Percentiles rank a stretch among this genome's conserved stretches.
phyloP scores from a whole-genome alignment of 2,329 filamentous ascomycete species.

The Rhynchosporium graminicola region DNA sequence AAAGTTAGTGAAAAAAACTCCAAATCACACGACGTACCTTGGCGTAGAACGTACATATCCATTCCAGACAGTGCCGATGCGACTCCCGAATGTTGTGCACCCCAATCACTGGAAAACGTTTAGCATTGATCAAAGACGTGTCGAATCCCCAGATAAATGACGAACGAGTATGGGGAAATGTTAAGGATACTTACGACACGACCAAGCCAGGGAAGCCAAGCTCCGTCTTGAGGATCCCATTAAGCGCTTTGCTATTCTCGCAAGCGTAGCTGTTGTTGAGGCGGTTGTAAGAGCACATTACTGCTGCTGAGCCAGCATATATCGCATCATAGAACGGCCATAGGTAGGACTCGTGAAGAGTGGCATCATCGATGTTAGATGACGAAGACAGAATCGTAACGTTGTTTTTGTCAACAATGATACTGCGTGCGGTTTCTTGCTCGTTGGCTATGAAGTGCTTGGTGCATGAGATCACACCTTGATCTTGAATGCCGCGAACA shows the following conservation, averaged over 20 bases:
- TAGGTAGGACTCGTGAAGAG: constrained; percentile 74
- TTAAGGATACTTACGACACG: constrained; percentile 52
- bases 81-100: constrained; percentile 79
- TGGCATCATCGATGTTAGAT: constrained; percentile 75
- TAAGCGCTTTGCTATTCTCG: constrained; percentile 75
- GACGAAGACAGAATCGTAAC: constrained; percentile 44
- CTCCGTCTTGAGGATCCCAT: constrained; percentile 80
- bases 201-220: constrained; percentile 84
- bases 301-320: constrained; percentile 70
- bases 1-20: neutral
- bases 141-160: too few species aligned
- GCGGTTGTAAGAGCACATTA: constrained; percentile 83
- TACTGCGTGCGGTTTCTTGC: constrained; percentile 55
- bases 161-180: neutral
- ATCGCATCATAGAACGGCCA: constrained; percentile 88
- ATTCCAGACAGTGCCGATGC: constrained; percentile 76
- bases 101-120: constrained; percentile 61
- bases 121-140: neutral
- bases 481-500: constrained; percentile 25
- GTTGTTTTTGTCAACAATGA: constrained; percentile 47
- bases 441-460: constrained; percentile 69
- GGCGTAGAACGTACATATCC: constrained; percentile 54
- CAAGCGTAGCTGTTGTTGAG: constrained; percentile 70
- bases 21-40: neutral
- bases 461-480: constrained; percentile 29